Base-by-base conservation (phyloP, 768 basidiomycete species). In the Collybia mongolica region DNA sequence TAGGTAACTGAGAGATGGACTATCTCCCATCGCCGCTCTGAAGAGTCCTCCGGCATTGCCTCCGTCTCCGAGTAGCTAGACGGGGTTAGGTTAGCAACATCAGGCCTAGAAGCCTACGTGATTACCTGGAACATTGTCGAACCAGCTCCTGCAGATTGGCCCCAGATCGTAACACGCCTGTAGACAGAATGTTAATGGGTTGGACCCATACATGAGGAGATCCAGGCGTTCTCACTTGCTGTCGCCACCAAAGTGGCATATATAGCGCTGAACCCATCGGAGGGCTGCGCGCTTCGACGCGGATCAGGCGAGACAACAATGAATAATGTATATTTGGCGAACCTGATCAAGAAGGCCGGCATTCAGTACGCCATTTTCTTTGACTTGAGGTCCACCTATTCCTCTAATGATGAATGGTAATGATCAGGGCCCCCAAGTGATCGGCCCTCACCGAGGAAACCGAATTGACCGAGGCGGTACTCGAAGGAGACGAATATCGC, bases 101-200 rank as follows among this genome's bases (percentile, higher is more conserved):
- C 14, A 39, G 42, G 11, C 17, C 23, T 29, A 28, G 18, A 24
- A 6, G 23, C 42, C 14, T 11, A n/a, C n/a, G n/a, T 32, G 11
- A 62, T 54, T 55, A 65, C 72, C 41, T 74, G 72, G 48, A 68
- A 73, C 66, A 73, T 70, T 1, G 67, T 69, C 5, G 73, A 71
- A 6, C 68, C 73, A 48, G 73, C 73, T 11, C 72, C 73, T 15
- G 73, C 72, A 36, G 71, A 72, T 58, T 73, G 57, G 7, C 73
- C 73, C 71, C 71, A 74, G 11, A 74, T 73, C 17, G 73, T 73
- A 23, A 74, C 72, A 29, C 60, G 65, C 14, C 73, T 73, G 38
- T 9, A 17, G 29, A 37, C 24, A 44, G 32, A 6, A 23, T 24
- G 18, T 35, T 6, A 9, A 29, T 24, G 43, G 48, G 19, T 22